phyloP scores from a whole-genome alignment of 2,329 filamentous ascomycete species.

The Ceratocystis smalleyi region DNA sequence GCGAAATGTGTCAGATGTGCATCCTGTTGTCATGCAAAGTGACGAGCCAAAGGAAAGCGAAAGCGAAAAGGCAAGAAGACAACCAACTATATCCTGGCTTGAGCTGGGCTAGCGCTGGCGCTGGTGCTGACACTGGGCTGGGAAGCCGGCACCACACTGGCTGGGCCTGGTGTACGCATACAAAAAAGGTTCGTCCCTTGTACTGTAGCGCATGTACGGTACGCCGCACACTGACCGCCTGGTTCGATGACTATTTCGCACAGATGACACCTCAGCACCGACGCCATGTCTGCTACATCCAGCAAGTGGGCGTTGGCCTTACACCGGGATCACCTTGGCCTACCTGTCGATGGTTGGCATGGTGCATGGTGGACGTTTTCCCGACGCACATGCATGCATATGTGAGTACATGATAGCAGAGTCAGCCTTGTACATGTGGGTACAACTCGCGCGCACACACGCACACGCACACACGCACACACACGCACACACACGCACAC shows the following conservation, averaged over 20 bases:
- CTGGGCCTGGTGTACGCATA: not conserved
- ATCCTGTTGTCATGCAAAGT: slow-evolving; percentile 4
- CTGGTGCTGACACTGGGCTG: too few relatives aligned
- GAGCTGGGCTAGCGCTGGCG: not conserved
- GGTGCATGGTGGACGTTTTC: not conserved
- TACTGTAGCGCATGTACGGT: not conserved
- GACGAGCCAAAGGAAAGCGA: not conserved
- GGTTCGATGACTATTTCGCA: not conserved
- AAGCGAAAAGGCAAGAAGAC: not conserved
- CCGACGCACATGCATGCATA: too few relatives aligned
- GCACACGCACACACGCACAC: not conserved
- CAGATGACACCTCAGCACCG: not conserved
- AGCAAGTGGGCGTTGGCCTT: too few relatives aligned
- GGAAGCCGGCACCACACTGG: not conserved
- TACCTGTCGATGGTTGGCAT: not conserved
- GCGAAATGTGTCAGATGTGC: slow-evolving; percentile 1
- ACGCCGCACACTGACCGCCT: not conserved
- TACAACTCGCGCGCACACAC: not conserved
- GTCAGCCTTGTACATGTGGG: not conserved
- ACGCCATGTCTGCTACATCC: not conserved
- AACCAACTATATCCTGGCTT: not conserved
- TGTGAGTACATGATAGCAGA: too few relatives aligned
- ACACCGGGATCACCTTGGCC: not conserved
- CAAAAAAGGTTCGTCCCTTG: not conserved
- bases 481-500: too few relatives aligned